Evolutionary conservation across 345 rosid species (phyloP).

Genomic region (Dipteronia sinensis): DNA sequence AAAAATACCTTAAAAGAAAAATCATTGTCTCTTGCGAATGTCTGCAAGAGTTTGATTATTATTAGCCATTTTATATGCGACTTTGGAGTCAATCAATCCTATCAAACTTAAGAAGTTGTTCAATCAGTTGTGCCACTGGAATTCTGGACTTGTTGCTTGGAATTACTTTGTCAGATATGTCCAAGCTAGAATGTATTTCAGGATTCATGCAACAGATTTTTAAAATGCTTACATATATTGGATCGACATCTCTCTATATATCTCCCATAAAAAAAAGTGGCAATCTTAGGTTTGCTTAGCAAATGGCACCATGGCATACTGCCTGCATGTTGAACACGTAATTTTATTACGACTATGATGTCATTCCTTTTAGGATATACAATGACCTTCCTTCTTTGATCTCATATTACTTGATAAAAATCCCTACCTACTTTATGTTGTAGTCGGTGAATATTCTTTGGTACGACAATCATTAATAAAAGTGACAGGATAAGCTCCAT

Average conservation of each 20-base stretch:
- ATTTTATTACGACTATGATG: not conserved
- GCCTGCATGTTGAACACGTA: not conserved
- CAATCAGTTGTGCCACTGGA: not conserved
- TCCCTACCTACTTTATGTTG: not conserved
- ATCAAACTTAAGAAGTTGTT: not conserved
- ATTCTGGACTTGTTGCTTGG: not conserved
- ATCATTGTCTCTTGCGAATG: not conserved
- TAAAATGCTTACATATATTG: not conserved
- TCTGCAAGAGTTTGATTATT: too few relatives aligned
- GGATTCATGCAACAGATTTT: not conserved
- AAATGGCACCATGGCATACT: not conserved
- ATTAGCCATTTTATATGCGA: not conserved
- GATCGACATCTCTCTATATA: too few relatives aligned
- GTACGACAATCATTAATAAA: not conserved
- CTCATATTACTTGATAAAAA: not conserved
- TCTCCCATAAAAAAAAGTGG: not conserved
- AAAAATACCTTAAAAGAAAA: not conserved
- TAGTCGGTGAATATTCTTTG: not conserved
- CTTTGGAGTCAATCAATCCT: not conserved
- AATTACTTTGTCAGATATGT: not conserved
- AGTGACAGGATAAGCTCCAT: not conserved
- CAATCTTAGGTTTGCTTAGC: not conserved
- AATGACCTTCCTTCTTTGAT: not conserved
- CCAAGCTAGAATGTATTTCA: not conserved
- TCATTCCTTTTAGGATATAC: not conserved